A percentile compares a stretch with the other conserved stretches of the same genome.
phyloP scores from a whole-genome alignment of 306 rosid genomes.

The Trichosanthes truncata region DNA sequence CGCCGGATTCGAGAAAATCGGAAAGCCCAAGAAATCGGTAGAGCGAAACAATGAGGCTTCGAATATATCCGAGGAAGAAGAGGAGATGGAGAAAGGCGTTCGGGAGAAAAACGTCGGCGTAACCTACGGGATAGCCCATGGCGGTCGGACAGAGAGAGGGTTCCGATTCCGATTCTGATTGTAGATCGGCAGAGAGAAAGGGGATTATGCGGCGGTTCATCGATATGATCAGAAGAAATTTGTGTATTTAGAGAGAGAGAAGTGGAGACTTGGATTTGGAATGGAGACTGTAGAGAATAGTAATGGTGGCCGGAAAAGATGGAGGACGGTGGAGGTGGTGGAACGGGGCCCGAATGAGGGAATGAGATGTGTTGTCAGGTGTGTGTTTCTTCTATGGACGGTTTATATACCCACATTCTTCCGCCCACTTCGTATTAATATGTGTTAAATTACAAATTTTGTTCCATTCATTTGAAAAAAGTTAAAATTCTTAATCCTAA shows the following conservation, averaged over 20 bases:
- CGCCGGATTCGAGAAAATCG: constrained; percentile 8
- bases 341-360: neutral
- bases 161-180: neutral
- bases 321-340: neutral
- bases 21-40: constrained; percentile 8
- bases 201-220: constrained; percentile 9
- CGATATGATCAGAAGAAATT: neutral
- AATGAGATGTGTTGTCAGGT: neutral
- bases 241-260: neutral
- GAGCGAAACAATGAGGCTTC: constrained; percentile 1
- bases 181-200: neutral
- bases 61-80: neutral
- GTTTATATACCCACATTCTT: neutral
- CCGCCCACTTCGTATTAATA: neutral
- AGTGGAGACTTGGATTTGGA: neutral
- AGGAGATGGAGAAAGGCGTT: neutral
- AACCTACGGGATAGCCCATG: constrained; percentile 13
- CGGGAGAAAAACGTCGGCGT: constrained; percentile 8
- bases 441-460: too few relatives aligned
- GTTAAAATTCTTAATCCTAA: too few relatives aligned
- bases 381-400: neutral
- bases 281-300: neutral
- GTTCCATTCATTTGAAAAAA: too few relatives aligned
- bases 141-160: neutral
- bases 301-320: neutral